A percentile compares a stretch with the other conserved stretches of the same genome.
Conservation (phyloP, 495 filamentous ascomycete genomes). For the Halenospora varia region DNA sequence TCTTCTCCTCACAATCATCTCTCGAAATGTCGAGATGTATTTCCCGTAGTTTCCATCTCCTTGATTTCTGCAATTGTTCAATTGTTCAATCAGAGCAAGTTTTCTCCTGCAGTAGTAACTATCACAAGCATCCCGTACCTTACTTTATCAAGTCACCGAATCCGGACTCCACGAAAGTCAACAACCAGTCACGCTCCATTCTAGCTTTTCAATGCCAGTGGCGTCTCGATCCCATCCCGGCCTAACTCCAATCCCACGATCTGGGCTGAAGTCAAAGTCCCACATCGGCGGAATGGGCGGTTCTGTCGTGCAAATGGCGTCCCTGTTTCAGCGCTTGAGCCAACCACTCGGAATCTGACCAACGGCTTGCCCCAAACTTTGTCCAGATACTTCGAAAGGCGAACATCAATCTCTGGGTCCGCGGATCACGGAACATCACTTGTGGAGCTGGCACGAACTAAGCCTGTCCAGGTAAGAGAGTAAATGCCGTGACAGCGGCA, state of each 20-base stretch:
- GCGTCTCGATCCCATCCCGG: not conserved
- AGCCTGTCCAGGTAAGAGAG: not conserved
- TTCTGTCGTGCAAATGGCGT: not conserved
- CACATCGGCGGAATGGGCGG: not conserved
- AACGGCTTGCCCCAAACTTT: not conserved
- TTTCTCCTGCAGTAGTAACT: not conserved
- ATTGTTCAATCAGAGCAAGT: not conserved
- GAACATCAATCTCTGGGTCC: not conserved
- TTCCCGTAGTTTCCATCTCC: not conserved
- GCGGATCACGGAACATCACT: not conserved
- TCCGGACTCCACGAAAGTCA: not conserved
- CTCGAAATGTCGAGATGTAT: not conserved
- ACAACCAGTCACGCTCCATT: not conserved
- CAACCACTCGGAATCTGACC: not conserved
- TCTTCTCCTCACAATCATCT: no score
- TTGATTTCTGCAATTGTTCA: not conserved
- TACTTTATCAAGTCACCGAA: not conserved
- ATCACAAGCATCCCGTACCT: not conserved
- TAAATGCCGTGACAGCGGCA: not conserved
- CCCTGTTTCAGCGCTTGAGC: not conserved
- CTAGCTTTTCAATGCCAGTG: not conserved
- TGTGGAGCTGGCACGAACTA: not conserved
- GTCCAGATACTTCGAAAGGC: no score
- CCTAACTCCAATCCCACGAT: not conserved
- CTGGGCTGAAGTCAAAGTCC: not conserved